Base-by-base conservation (phyloP, 1,139 yeast genomes). In the Citeromyces hawaiiensis region DNA sequence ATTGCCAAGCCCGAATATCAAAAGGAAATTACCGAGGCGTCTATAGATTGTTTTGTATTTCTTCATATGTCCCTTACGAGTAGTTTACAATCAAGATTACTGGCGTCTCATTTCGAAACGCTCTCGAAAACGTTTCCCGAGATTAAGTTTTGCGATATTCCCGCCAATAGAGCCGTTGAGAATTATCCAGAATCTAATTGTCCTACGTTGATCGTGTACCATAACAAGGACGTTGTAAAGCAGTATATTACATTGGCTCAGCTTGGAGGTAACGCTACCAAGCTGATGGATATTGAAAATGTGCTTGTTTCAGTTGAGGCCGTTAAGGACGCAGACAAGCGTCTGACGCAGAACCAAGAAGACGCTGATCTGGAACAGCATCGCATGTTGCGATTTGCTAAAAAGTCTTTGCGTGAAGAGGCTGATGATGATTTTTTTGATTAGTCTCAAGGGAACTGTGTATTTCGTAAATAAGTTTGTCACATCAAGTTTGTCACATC, bases 1-100 rank as follows among this genome's bases (percentile, higher is more conserved):
- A 71, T 91, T 38, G 70, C 83, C 42, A 88, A 88, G 54, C 87
- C 91, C 3, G 98, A 91, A 50, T 91, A 91, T 57, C 81, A 78
- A 47, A 63, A 68, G 14, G 96, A 88, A 56, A 81, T 91, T 40
- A 91, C 97, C 0, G 75, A 79, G 36, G 91, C 93, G 0, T 81
- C 94, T 25, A 59, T 63, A 19, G 63, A 64, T 3, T 10, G 49
- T 11, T 79, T 60, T 52, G 96, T 91, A 0, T 61, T 88, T 40
- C 80, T 83, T 17, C 96, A 88, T 54, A 68, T 91, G 59, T 69
- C 94, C 4, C 64, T 78, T 36, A 77, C 74, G 42, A 75, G 83
- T 42, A 72, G 73, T 41, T 55, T 81, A 29, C 96, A 87, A 56
- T 80, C 91, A 39, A 68, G 94, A 45, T 61, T 88, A 11, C 62